A percentile compares a stretch with the other conserved stretches of the same genome.
Conservation (phyloP, 1,139 yeast genomes). For the Sugiyamaella pinicola region DNA sequence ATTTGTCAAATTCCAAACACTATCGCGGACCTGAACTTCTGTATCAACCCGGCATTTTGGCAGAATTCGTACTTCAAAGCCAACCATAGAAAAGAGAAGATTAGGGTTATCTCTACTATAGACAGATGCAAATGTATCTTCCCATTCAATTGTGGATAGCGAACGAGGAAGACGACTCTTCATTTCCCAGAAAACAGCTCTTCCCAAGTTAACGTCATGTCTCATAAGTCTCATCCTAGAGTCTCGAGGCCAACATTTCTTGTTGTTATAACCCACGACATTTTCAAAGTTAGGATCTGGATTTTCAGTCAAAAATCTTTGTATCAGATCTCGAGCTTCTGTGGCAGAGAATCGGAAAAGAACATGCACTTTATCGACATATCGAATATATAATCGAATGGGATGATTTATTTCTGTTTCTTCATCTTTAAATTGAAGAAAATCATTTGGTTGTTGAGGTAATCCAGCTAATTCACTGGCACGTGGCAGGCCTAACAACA, state of each 20-base stretch:
- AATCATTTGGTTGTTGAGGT: constrained; percentile 65
- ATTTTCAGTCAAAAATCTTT: constrained; percentile 75
- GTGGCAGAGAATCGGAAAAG: constrained; percentile 72
- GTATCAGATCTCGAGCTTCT: constrained; percentile 74
- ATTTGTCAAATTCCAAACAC: constrained; percentile 87
- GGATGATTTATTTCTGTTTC: constrained; percentile 70
- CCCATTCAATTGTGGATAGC: constrained; percentile 76
- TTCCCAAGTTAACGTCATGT: constrained; percentile 87
- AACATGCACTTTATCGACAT: constrained; percentile 78
- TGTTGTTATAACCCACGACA: constrained; percentile 84
- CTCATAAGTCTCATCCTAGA: constrained; percentile 87
- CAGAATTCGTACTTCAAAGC: constrained; percentile 86
- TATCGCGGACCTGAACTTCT: constrained; percentile 55
- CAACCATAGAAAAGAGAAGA: constrained; percentile 85
- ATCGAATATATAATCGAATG: constrained; percentile 77
- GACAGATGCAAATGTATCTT: constrained; percentile 78
- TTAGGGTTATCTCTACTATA: constrained; percentile 91
- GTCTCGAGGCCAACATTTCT: constrained; percentile 94
- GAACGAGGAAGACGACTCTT: constrained; percentile 77
- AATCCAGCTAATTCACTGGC: constrained; percentile 89
- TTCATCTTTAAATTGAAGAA: constrained; percentile 65
- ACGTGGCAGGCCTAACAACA: constrained; percentile 81
- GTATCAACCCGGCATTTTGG: constrained; percentile 66
- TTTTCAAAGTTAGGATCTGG: constrained; percentile 92
- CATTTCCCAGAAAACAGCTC: constrained; percentile 92